These are phyloP conservation scores for Penicillium waksmanii DNA, from an alignment of 495 filamentous ascomycete species.

Conservation along the genomic window DNA sequence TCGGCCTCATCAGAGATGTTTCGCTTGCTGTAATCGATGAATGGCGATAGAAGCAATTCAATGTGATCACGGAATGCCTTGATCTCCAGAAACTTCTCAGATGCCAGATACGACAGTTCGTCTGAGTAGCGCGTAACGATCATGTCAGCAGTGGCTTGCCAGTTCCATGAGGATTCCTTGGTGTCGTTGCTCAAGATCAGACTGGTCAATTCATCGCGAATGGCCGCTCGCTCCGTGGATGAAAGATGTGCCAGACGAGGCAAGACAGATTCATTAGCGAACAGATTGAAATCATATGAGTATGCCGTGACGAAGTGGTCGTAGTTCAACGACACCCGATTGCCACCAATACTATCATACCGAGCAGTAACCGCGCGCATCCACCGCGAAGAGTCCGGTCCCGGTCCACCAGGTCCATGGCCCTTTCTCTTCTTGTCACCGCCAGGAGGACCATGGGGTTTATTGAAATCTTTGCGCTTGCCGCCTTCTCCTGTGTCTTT, in stretches of 20 bases:
- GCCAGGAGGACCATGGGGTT: slow-evolving; percentile 5
- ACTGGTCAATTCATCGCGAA: slow-evolving; percentile 46
- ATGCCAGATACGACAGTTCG: slow-evolving; percentile 53
- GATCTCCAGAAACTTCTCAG: slow-evolving; percentile 35
- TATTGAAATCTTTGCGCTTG: not conserved
- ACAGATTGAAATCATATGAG: slow-evolving; percentile 58
- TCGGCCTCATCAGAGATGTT: slow-evolving; percentile 38
- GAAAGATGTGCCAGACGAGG: slow-evolving; percentile 51
- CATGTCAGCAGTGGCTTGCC: slow-evolving; percentile 66
- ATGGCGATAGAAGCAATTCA: slow-evolving; percentile 48
- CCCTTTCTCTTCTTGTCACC: slow-evolving; percentile 22
- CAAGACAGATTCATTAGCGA: slow-evolving; percentile 35
- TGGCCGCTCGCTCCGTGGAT: slow-evolving; percentile 36
- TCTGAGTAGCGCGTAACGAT: slow-evolving; percentile 60
- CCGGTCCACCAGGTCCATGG: slow-evolving; percentile 12
- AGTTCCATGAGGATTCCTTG: slow-evolving; percentile 43
- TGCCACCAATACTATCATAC: slow-evolving; percentile 61
- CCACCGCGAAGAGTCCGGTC: slow-evolving; percentile 24
- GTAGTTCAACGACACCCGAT: slow-evolving; percentile 60
- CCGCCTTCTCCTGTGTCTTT: slow-evolving; percentile 8
- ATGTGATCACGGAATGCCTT: slow-evolving; percentile 48
- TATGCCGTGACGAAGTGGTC: slow-evolving; percentile 63
- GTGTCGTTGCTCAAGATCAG: slow-evolving; percentile 37
- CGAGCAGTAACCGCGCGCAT: slow-evolving; percentile 51
- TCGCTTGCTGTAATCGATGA: slow-evolving; percentile 52